Evolutionary conservation across 1,284 basidiomycete species (phyloP).

Genomic region (Rhodotorula sp.): DNA sequence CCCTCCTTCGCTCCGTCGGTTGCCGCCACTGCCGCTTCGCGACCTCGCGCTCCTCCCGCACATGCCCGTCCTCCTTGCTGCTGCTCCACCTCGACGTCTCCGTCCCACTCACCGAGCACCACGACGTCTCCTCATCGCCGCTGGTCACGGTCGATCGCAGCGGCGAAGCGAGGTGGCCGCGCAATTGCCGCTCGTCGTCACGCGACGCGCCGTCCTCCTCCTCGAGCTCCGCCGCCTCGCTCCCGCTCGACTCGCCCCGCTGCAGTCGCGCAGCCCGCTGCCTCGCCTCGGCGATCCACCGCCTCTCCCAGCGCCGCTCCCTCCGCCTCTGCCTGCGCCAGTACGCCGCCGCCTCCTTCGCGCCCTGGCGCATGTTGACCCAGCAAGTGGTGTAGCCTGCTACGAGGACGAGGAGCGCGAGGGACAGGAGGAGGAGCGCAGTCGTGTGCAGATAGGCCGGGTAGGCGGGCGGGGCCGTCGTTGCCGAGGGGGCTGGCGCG

Average conservation of each 20-base stretch:
- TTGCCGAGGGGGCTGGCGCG: neutral
- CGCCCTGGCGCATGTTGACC: neutral
- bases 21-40: no score
- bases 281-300: neutral
- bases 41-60: no score
- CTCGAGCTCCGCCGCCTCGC: neutral
- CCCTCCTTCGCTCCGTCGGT: no score
- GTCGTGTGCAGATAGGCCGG: neutral
- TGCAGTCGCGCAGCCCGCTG: neutral
- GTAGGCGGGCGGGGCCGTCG: no score
- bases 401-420: neutral
- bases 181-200: no score
- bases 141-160: no score
- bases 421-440: neutral
- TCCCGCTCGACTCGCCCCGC: neutral
- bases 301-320: neutral
- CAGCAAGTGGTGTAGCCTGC: neutral
- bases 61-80: no score
- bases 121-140: no score
- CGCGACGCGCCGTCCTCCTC: no score
- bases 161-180: no score
- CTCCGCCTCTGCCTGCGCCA: neutral
- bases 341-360: neutral
- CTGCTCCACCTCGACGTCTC: no score
- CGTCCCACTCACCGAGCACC: no score